A percentile compares a stretch with the other conserved stretches of the same genome.
Evolutionary conservation across 225 moss, liverwort and hornwort species (phyloP).

Genomic region (Sphagnum contortum): DNA sequence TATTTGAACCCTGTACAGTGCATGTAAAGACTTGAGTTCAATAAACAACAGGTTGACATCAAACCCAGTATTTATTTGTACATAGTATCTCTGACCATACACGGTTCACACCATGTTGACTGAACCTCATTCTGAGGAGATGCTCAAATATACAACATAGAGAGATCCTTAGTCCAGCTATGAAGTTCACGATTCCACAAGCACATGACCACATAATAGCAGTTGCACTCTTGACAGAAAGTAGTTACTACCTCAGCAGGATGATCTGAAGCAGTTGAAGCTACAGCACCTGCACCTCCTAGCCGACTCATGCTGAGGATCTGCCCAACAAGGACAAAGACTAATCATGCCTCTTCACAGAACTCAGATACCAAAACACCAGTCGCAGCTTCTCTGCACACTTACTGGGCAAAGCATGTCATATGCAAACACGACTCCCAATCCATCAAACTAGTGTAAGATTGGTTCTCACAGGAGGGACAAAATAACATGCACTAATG

Average conservation of each 20-base stretch:
- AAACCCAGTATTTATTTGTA: too few species aligned
- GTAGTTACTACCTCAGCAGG: conserved; percentile 72
- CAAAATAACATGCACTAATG: background rate
- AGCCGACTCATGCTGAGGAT: conserved; percentile 97
- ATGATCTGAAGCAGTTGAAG: conserved; percentile 67
- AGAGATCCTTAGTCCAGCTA: too few species aligned
- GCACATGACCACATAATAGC: background rate
- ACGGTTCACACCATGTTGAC: background rate
- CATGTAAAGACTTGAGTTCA: too few species aligned
- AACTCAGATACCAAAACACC: background rate
- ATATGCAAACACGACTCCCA: background rate
- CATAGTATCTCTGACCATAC: background rate
- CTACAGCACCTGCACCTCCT: conserved; percentile 84
- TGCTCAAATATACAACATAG: conserved; percentile 13
- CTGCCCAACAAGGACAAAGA: conserved; percentile 20
- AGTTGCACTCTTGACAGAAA: background rate
- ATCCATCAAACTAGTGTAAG: background rate
- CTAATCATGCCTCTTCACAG: background rate
- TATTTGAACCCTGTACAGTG: conserved; percentile 11
- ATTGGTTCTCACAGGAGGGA: too few species aligned
- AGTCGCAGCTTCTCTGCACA: too few species aligned
- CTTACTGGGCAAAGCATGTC: background rate
- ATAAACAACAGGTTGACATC: too few species aligned
- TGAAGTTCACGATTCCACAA: background rate
- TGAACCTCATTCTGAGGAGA: conserved; percentile 83